phyloP scores from a whole-genome alignment of 2,329 filamentous ascomycete genomes.

The Botrytis byssoidea region DNA sequence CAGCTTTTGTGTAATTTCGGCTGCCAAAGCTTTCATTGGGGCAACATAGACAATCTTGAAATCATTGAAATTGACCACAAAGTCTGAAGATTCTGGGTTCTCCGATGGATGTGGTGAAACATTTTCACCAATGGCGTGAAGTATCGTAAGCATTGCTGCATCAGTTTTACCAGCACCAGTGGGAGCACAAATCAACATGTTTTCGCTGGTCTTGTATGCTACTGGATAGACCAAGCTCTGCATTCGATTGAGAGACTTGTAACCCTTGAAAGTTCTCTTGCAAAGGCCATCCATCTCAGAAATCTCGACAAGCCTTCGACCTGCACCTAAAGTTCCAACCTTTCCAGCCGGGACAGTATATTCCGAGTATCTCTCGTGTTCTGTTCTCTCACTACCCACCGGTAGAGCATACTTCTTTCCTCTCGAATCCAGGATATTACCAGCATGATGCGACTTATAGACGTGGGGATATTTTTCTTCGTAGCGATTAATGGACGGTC shows the following conservation, averaged over 20 bases:
- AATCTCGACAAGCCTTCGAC: constrained; percentile 76
- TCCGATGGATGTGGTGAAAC: constrained; percentile 77
- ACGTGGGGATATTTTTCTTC: constrained; percentile 88
- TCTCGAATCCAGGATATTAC: constrained; percentile 77
- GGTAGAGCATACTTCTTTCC: constrained; percentile 85
- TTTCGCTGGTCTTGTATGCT: constrained; percentile 92
- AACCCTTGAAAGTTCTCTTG: constrained; percentile 86
- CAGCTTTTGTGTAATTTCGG: constrained; percentile 93
- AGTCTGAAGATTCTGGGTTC: constrained; percentile 69
- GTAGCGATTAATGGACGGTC: constrained; percentile 66
- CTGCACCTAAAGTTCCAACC: constrained; percentile 69
- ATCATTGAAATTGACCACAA: constrained; percentile 77
- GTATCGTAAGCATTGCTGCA: constrained; percentile 92
- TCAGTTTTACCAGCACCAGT: constrained; percentile 99
- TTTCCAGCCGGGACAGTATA: constrained; percentile 80
- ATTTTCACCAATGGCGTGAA: constrained; percentile 88
- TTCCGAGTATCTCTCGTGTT: constrained; percentile 80
- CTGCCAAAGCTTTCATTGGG: constrained; percentile 97
- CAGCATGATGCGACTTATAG: constrained; percentile 78
- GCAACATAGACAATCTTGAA: constrained; percentile 99
- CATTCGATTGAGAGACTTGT: constrained; percentile 94
- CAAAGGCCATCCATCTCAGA: constrained; percentile 85
- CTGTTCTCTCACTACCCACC: constrained; percentile 66
- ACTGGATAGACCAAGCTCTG: constrained; percentile 95
- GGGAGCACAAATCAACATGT: constrained; percentile 97